Conservation (phyloP, 2,329 filamentous ascomycete species). For the Graphiopsis chlorocephala region DNA sequence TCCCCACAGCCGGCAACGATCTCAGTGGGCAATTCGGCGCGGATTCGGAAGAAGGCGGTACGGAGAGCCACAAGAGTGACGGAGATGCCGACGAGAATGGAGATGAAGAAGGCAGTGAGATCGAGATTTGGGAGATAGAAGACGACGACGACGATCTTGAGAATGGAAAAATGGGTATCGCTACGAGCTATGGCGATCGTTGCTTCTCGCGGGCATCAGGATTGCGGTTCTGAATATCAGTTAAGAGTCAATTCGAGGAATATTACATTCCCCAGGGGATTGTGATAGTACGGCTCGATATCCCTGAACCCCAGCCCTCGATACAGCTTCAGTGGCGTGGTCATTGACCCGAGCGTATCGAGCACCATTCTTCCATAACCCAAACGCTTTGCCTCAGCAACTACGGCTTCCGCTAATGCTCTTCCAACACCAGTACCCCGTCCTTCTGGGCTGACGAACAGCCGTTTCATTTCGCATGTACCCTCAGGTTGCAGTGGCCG, state of each 20-base stretch:
- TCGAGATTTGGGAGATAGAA: no score
- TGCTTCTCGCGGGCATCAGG: no score
- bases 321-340: slow-evolving; percentile 51
- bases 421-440: slow-evolving; percentile 52
- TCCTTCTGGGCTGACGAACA: slow-evolving; percentile 51
- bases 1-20: no score
- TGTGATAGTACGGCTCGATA: slow-evolving; percentile 55
- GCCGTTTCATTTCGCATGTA: slow-evolving; percentile 54
- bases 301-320: slow-evolving; percentile 50
- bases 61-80: no score
- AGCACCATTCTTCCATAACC: slow-evolving; percentile 55
- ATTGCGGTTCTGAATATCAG: no score
- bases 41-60: no score
- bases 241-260: slow-evolving; percentile 42
- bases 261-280: slow-evolving; percentile 51
- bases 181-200: no score
- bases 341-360: slow-evolving; percentile 57
- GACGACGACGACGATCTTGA: no score
- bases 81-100: no score
- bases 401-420: slow-evolving; percentile 44
- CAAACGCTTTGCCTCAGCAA: slow-evolving; percentile 45
- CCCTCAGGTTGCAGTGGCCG: slow-evolving; percentile 35
- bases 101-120: no score
- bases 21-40: no score
- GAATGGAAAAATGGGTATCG: no score